Conservation (phyloP, 2,329 filamentous ascomycete genomes). For the Tolypocladium cylindrosporum region DNA sequence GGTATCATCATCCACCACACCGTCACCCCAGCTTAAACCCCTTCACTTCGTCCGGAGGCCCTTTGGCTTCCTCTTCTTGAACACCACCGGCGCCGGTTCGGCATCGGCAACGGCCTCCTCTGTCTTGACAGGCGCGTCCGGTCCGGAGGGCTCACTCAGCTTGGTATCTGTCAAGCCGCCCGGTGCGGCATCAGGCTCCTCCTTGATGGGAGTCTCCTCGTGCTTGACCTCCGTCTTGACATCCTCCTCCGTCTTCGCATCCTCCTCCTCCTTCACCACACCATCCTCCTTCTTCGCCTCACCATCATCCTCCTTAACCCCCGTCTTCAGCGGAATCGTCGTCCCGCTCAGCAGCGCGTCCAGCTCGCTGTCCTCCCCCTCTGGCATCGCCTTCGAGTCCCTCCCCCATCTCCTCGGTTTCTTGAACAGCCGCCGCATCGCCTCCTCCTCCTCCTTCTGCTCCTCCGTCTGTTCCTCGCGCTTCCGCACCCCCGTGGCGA, state of each 20-base stretch:
- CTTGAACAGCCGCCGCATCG: slow-evolving; percentile 49
- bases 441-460: slow-evolving; percentile 46
- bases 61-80: slow-evolving; percentile 72
- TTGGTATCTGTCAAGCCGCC: background rate
- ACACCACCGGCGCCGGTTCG: slow-evolving; percentile 44
- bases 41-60: slow-evolving; percentile 48
- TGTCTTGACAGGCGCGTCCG: slow-evolving; percentile 15
- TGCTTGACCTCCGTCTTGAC: slow-evolving; percentile 11
- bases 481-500: slow-evolving; percentile 51
- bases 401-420: slow-evolving; percentile 45
- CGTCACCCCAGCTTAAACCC: background rate
- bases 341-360: slow-evolving; percentile 46
- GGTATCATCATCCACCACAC: slow-evolving; percentile 1
- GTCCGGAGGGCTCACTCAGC: background rate
- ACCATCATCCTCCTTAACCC: slow-evolving; percentile 16
- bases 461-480: slow-evolving; percentile 50
- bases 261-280: slow-evolving; percentile 1
- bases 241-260: slow-evolving; percentile 14
- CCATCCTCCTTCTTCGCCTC: background rate
- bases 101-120: slow-evolving; percentile 20
- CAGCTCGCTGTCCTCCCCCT: slow-evolving; percentile 43
- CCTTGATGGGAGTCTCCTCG: slow-evolving; percentile 23
- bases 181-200: slow-evolving; percentile 21
- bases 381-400: slow-evolving; percentile 38
- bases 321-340: slow-evolving; percentile 11